Conservation (phyloP, 805 yeast genomes). For the Monosporozyma servazzii region DNA sequence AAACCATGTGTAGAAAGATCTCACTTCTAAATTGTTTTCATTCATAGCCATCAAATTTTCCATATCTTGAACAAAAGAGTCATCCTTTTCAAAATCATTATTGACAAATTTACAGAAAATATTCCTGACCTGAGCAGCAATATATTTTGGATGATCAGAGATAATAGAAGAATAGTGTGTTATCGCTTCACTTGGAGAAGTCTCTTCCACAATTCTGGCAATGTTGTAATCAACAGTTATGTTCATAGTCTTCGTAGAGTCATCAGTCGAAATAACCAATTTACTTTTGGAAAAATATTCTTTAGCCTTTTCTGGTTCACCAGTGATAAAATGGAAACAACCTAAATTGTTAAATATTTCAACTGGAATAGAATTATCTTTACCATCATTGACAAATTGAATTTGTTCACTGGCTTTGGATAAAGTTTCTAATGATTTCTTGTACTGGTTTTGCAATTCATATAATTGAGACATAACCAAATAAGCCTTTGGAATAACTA, state of each 20-base stretch:
- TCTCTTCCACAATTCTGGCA: conserved; percentile 64
- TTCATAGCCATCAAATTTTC: conserved; percentile 43
- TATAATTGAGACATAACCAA: conserved; percentile 59
- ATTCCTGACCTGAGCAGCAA: conserved; percentile 65
- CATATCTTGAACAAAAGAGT: conserved; percentile 34
- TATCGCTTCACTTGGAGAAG: conserved; percentile 21
- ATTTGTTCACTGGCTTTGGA: conserved; percentile 49
- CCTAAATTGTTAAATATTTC: conserved; percentile 78
- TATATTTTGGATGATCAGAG: conserved; percentile 53
- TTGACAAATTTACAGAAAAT: conserved; percentile 51
- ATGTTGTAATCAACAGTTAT: conserved; percentile 57
- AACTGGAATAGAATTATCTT: conserved; percentile 33
- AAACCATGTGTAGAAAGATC: conserved; percentile 92
- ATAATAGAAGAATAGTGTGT: conserved; percentile 47
- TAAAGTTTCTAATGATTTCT: conserved; percentile 58
- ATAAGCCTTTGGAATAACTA: conserved; percentile 53
- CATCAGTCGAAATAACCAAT: conserved; percentile 19
- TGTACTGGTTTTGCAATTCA: conserved; percentile 52
- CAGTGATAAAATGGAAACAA: conserved; percentile 63
- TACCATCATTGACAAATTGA: conserved; percentile 22
- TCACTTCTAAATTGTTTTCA: conserved; percentile 63
- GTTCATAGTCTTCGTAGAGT: conserved; percentile 24
- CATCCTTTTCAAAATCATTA: conserved; percentile 16
- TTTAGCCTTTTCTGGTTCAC: conserved; percentile 49
- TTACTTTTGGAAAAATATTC: conserved; percentile 44